Conservation (phyloP, 2,329 filamentous ascomycete genomes). For the Venturia effusa region DNA sequence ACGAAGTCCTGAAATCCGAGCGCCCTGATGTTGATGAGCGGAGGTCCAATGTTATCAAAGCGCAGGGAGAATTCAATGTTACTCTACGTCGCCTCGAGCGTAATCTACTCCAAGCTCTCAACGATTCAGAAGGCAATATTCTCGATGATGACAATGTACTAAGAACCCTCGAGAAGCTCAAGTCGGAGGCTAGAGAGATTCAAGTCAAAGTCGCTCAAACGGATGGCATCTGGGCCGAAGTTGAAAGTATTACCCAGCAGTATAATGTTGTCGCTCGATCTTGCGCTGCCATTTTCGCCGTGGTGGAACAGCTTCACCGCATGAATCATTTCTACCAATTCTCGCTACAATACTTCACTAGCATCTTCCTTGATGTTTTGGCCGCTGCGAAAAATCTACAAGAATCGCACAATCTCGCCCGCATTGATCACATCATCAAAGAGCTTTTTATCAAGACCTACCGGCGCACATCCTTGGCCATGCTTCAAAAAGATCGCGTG, state of each 20-base stretch:
- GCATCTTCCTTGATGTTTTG: slow-evolving; percentile 92
- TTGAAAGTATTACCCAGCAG: slow-evolving; percentile 88
- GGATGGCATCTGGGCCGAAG: slow-evolving; percentile 95
- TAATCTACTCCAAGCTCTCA: slow-evolving; percentile 83
- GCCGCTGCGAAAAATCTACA: slow-evolving; percentile 65
- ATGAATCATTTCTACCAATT: slow-evolving; percentile 99
- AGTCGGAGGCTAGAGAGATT: slow-evolving; percentile 95
- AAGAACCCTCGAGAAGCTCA: slow-evolving; percentile 91
- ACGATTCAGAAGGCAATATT: slow-evolving; percentile 95
- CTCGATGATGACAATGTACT: slow-evolving; percentile 97
- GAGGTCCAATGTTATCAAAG: slow-evolving; percentile 92
- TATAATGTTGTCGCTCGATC: slow-evolving; percentile 89
- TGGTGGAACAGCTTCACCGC: slow-evolving; percentile 93
- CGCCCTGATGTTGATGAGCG: slow-evolving; percentile 94
- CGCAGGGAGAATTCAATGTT: slow-evolving; percentile 98
- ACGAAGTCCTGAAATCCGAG: slow-evolving; percentile 95
- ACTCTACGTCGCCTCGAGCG: slow-evolving; percentile 93
- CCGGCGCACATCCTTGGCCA: slow-evolving; percentile 81
- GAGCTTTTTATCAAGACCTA: slow-evolving; percentile 88
- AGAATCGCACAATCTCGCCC: slow-evolving; percentile 63
- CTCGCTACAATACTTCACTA: slow-evolving; percentile 93
- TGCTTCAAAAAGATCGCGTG: slow-evolving; percentile 88
- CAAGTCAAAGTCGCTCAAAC: slow-evolving; percentile 93
- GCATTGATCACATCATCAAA: slow-evolving; percentile 81
- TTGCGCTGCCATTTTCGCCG: slow-evolving; percentile 94